phyloP scores from a whole-genome alignment of 768 basidiomycete genomes.

The Rubroboletus pulcherrimus region DNA sequence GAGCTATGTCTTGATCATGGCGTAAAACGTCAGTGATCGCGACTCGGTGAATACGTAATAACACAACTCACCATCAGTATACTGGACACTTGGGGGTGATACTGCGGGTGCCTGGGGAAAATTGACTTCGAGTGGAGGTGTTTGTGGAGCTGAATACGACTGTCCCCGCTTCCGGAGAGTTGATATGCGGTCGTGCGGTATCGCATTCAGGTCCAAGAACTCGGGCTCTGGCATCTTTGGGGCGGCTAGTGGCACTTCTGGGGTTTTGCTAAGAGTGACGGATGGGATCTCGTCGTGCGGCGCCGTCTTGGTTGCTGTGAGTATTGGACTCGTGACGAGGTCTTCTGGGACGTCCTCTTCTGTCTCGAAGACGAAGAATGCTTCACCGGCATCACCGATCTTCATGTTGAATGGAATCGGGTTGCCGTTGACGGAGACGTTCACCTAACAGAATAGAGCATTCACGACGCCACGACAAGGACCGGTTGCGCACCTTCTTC shows the following conservation, averaged over 20 bases:
- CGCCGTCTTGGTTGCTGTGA: conserved; percentile 51
- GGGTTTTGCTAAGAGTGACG: conserved; percentile 17
- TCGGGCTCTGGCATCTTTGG: conserved; percentile 58
- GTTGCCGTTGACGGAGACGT: conserved; percentile 81
- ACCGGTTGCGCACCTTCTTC: conserved; percentile 63
- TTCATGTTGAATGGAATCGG: conserved; percentile 95
- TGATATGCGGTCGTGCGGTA: conserved; percentile 9
- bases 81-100: conserved; percentile 55
- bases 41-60: background rate
- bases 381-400: conserved; percentile 97
- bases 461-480: background rate
- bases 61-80: conserved; percentile 48
- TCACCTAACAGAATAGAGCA: conserved; percentile 56
- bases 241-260: conserved; percentile 1
- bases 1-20: conserved; percentile 55
- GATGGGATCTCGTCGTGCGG: conserved; percentile 30
- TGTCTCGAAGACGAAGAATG: conserved; percentile 98
- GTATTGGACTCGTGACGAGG: conserved; percentile 89
- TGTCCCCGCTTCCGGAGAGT: conserved; percentile 22
- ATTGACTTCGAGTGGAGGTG: conserved; percentile 41
- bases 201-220: conserved; percentile 78
- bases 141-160: conserved; percentile 27
- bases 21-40: conserved; percentile 1
- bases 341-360: conserved; percentile 91
- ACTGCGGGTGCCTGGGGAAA: conserved; percentile 38